Conservation (phyloP, 2,329 filamentous ascomycete genomes). For the Calonectria crousiana region DNA sequence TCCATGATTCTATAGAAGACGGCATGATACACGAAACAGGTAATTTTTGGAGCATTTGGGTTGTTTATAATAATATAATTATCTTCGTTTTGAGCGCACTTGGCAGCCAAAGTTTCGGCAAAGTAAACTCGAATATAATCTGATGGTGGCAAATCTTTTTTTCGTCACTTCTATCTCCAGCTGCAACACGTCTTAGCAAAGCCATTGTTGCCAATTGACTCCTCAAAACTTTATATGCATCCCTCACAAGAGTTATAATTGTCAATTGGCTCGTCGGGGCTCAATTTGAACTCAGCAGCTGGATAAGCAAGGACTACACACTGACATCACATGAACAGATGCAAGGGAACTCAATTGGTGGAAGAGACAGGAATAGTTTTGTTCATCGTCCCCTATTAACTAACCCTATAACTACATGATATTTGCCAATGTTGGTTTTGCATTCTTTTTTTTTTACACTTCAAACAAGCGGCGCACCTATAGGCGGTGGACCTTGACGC, state of each 20-base stretch:
- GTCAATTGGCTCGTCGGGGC: neutral
- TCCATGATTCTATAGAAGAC: neutral
- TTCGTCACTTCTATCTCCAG: neutral
- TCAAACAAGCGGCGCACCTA: neutral
- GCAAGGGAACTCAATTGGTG: neutral
- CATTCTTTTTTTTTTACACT: neutral
- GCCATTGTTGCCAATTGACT: neutral
- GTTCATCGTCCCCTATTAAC: slow-evolving; percentile 5
- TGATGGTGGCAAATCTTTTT: neutral
- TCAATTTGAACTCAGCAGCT: neutral
- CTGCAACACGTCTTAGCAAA: neutral
- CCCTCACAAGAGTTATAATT: neutral
- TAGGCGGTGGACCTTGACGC: slow-evolving; percentile 19
- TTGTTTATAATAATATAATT: neutral
- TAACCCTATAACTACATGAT: slow-evolving; percentile 20
- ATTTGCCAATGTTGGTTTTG: neutral
- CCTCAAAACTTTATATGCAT: neutral
- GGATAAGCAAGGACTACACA: neutral
- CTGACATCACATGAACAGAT: neutral
- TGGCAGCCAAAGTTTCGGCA: neutral
- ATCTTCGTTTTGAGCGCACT: neutral
- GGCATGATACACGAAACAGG: neutral
- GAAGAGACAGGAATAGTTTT: slow-evolving; percentile 7
- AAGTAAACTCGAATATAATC: neutral
- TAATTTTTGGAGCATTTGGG: neutral